Base-by-base conservation (phyloP, 805 yeast species). In the Blastobotrys parvus region DNA sequence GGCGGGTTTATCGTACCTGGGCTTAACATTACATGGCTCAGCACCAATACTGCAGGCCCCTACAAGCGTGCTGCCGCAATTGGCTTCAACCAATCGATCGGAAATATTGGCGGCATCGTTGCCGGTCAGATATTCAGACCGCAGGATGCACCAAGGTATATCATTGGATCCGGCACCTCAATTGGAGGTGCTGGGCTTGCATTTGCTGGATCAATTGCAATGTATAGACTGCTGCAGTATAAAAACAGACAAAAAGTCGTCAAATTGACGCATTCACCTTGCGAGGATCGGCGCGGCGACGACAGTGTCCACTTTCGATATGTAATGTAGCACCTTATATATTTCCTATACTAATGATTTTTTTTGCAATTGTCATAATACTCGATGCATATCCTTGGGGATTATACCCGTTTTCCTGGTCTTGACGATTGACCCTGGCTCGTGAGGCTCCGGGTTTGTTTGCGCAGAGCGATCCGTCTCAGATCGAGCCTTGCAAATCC, bases 21-120 rank as follows among this genome's bases (percentile, higher is more conserved):
- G 17, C 37, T 69, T 29, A 69, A 68, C 47, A 55, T 67, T 19
- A 58, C 69, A 1, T 72, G 76, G 77, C 47, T 66, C n/a, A 64
- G 64, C 19, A 59, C 60, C 30, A 72, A 71, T 45, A 57, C 62
- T 29, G 68, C 72, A 2, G 70, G 70, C 6, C 62, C 60, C 42
- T 69, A 63, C 55, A 65, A 65, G 41, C 61, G 74, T 52, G 68
- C 71, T 4, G 36, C 71, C 2, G 63, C 70, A 3, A 52, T 70
- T 39, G 74, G 70, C 7, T 42, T 59, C 29, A 68, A 71, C 41
- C 74, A 68, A 49, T 60, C 70, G 2, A 45, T 70, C 15, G 75
- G 75, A 6, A 71, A 71, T 47, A 45, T 65, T 21, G 62, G 74
- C 4, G 77, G 77, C 41, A 69, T 65, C 3, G 57, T 70, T 45